phyloP scores from a whole-genome alignment of 306 rosid species.

The Herpetospermum pedunculosum region DNA sequence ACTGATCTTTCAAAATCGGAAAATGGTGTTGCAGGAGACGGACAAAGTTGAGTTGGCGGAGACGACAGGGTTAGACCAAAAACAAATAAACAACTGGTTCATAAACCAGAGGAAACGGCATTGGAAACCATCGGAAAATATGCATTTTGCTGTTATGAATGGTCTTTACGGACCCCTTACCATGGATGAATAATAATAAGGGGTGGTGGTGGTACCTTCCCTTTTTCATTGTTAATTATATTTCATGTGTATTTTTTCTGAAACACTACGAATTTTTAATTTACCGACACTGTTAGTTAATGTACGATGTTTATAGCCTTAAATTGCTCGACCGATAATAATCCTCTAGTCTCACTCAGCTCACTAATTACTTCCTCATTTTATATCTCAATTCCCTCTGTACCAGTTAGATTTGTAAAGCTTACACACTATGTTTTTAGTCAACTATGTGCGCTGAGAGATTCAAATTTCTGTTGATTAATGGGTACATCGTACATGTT shows the following conservation, averaged over 20 bases:
- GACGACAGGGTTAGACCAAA: slow-evolving; percentile 54
- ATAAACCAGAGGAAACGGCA: slow-evolving; percentile 85
- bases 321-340: background rate
- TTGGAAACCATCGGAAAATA: slow-evolving; percentile 59
- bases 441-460: too few species aligned
- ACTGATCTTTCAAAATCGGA: too few species aligned
- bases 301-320: background rate
- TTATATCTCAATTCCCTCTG: background rate
- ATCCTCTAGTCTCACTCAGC: background rate
- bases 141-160: slow-evolving; percentile 39
- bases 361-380: background rate
- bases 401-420: too few species aligned
- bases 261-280: background rate
- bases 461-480: too few species aligned
- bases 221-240: background rate
- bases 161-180: slow-evolving; percentile 28
- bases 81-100: slow-evolving; percentile 76
- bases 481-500: too few species aligned
- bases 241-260: background rate
- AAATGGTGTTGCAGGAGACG: too few species aligned
- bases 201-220: background rate
- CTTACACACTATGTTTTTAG: too few species aligned
- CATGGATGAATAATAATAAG: slow-evolving; percentile 5
- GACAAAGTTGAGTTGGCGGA: slow-evolving; percentile 56
- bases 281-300: background rate